These are phyloP conservation scores for Dryas drummondii DNA, from an alignment of 306 rosid species.

Conservation along the genomic window DNA sequence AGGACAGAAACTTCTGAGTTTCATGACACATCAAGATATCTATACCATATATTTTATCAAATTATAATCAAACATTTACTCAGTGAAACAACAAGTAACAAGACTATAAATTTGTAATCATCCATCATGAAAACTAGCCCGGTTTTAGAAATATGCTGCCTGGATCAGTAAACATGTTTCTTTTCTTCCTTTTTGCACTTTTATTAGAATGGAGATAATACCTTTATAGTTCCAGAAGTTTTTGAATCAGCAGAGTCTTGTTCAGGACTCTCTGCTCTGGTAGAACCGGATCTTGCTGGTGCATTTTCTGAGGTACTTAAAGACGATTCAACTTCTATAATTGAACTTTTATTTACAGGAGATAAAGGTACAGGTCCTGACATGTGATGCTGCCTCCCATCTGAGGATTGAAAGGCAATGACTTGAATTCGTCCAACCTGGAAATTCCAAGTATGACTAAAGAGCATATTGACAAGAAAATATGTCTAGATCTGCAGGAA, in stretches of 20 bases:
- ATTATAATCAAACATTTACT: not conserved
- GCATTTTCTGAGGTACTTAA: slow-evolving; percentile 76
- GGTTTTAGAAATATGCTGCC: not conserved
- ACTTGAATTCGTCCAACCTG: slow-evolving; percentile 97
- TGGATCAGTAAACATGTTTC: not conserved
- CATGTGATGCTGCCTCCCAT: slow-evolving; percentile 71
- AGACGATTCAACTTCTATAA: slow-evolving; percentile 87
- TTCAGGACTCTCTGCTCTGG: slow-evolving; percentile 53
- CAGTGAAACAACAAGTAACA: not conserved
- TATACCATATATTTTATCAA: not conserved
- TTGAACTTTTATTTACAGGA: slow-evolving; percentile 60
- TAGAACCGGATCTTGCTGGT: slow-evolving; percentile 41
- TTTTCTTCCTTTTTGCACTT: not conserved
- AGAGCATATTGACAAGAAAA: slow-evolving; percentile 18
- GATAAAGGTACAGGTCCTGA: slow-evolving; percentile 63
- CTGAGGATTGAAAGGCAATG: slow-evolving; percentile 97
- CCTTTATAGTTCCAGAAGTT: slow-evolving; percentile 58
- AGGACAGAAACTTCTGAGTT: not conserved
- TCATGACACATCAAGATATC: not conserved
- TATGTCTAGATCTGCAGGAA: not conserved
- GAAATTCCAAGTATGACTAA: slow-evolving; percentile 16
- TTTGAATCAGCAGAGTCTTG: slow-evolving; percentile 81
- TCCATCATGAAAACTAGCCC: not conserved
- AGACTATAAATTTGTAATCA: not conserved
- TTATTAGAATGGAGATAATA: slow-evolving; percentile 24